These are phyloP conservation scores for Camellia sinensis DNA, from an alignment of 148 eudicot genomes.

Conservation along the genomic window DNA sequence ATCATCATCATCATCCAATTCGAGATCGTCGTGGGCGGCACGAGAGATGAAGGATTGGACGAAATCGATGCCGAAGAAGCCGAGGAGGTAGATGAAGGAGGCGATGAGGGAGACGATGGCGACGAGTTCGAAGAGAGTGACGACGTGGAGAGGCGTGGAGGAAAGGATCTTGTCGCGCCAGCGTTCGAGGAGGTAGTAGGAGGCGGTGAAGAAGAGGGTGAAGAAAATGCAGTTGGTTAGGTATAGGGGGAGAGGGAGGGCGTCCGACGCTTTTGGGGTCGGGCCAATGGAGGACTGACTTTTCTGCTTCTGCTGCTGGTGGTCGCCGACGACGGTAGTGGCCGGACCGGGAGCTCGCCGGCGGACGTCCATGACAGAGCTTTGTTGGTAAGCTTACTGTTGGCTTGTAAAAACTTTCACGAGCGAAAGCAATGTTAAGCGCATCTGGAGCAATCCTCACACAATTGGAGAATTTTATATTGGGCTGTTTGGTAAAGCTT, in stretches of 20 bases:
- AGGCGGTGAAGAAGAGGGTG: not conserved
- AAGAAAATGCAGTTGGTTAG: not conserved
- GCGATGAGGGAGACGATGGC: not conserved
- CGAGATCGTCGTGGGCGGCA: not conserved
- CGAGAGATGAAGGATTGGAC: not conserved
- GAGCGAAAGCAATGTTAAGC: no score
- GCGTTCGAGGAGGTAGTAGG: constrained; percentile 1
- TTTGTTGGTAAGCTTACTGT: no score
- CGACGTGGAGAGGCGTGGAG: constrained; percentile 1
- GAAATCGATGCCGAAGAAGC: not conserved
- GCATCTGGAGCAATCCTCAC: no score
- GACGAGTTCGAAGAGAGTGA: constrained; percentile 2
- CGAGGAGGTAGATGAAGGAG: not conserved
- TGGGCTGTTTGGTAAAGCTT: no score
- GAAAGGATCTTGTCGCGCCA: not conserved
- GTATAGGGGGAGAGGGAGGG: constrained; percentile 1
- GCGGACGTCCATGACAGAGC: no score
- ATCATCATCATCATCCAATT: no score
- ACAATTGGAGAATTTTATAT: no score
- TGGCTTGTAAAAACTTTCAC: no score
- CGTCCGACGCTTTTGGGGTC: not conserved
- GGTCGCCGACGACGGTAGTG: no score
- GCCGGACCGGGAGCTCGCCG: no score
- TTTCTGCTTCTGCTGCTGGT: no score
- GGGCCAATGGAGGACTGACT: not conserved